phyloP scores from a whole-genome alignment of 192 early-diverging fungal species.

The Coemansia sp. region DNA sequence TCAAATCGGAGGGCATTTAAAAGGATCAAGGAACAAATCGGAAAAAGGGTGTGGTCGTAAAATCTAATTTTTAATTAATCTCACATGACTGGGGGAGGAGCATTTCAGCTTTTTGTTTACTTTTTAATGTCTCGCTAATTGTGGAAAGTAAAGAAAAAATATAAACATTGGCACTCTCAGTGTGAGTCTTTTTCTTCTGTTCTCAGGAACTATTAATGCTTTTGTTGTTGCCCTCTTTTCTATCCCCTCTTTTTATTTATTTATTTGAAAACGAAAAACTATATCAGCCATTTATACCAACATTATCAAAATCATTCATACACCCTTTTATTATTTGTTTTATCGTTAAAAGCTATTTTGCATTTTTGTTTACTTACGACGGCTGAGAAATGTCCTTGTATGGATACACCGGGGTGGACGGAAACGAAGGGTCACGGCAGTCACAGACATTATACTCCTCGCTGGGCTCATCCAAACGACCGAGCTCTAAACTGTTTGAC shows the following conservation, averaged over 20 bases:
- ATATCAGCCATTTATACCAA: background rate
- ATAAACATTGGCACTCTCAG: no score
- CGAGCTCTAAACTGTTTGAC: slow-evolving; percentile 21
- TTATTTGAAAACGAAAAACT: background rate
- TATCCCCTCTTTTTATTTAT: background rate
- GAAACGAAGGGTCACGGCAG: slow-evolving; percentile 9
- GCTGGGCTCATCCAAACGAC: slow-evolving; percentile 3
- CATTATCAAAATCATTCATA: background rate
- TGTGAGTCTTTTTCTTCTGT: no score
- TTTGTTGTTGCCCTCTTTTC: background rate
- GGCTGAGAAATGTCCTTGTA: slow-evolving; percentile 30
- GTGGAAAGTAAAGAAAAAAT: no score
- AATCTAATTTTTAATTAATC: background rate
- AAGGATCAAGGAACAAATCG: background rate
- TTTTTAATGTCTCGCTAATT: no score
- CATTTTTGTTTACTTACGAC: slow-evolving; percentile 7
- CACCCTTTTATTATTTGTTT: background rate
- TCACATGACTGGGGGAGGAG: no score
- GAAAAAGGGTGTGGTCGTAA: background rate
- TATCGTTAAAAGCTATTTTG: background rate
- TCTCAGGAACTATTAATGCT: background rate
- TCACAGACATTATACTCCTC: slow-evolving; percentile 24
- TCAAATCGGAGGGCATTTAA: background rate
- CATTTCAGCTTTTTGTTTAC: no score
- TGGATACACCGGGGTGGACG: slow-evolving; percentile 8